These are phyloP conservation scores for Endotrypanum monterogeii DNA, from an alignment of 208 protist species.

Conservation along the genomic window DNA sequence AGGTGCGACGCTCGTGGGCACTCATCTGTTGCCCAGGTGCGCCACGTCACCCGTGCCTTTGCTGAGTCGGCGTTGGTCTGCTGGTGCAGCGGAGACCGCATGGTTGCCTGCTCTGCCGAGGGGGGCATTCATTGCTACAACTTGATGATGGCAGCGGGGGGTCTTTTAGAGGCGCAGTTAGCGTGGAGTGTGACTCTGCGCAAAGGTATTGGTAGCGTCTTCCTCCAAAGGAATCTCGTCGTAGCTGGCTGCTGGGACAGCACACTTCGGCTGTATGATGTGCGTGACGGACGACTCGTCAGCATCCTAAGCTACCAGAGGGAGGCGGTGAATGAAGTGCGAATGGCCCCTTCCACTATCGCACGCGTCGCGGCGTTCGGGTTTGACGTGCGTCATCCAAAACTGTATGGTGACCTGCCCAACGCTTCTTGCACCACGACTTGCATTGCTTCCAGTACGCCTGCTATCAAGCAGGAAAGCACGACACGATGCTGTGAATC, in stretches of 20 bases:
- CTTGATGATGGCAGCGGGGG: constrained; percentile 1
- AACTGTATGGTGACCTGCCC: constrained; percentile 28
- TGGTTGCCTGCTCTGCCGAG: constrained; percentile 69
- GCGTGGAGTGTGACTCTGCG: constrained; percentile 49
- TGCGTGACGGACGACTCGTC: constrained; percentile 47
- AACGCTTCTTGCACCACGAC: background rate
- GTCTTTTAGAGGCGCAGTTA: constrained; percentile 30
- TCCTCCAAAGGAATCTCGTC: constrained; percentile 50
- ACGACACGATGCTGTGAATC: background rate
- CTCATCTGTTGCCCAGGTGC: constrained; percentile 11
- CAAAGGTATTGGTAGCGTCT: constrained; percentile 69
- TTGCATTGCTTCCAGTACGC: background rate
- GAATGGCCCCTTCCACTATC: constrained; percentile 24
- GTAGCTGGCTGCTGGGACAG: constrained; percentile 79
- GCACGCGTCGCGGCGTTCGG: constrained; percentile 52
- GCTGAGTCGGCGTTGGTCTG: constrained; percentile 68
- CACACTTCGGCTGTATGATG: constrained; percentile 69
- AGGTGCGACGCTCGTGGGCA: background rate
- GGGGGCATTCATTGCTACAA: constrained; percentile 73
- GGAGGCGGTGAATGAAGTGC: constrained; percentile 59
- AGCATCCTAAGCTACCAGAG: constrained; percentile 65
- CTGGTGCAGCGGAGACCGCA: constrained; percentile 40
- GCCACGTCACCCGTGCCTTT: constrained; percentile 63
- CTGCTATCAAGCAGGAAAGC: background rate
- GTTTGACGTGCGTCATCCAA: constrained; percentile 62